Evolutionary conservation across 257 asterid species (phyloP).

Genomic region (Penstemon barbatus): DNA sequence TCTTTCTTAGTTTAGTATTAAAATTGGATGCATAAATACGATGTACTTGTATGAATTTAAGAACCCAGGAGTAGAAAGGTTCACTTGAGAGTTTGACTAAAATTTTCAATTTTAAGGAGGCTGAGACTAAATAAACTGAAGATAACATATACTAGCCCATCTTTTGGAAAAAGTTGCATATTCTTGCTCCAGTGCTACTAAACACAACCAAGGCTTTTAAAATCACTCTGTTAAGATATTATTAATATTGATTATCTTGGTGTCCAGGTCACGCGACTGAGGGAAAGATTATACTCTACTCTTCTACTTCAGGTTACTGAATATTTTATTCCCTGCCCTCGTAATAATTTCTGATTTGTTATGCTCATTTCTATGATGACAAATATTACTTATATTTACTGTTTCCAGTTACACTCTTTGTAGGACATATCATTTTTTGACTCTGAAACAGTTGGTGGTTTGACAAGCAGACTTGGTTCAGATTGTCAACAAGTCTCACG

Average conservation of each 20-base stretch:
- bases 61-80: neutral
- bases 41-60: neutral
- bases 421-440: constrained; percentile 95
- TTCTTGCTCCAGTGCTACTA: neutral
- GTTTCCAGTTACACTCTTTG: constrained; percentile 33
- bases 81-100: neutral
- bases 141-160: constrained; percentile 5
- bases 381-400: constrained; percentile 8
- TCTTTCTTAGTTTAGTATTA: neutral
- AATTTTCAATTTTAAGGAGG: neutral
- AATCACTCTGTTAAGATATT: neutral
- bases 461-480: constrained; percentile 99
- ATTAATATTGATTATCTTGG: constrained; percentile 16
- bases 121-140: neutral
- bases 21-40: neutral
- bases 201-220: neutral
- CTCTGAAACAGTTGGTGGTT: constrained; percentile 91
- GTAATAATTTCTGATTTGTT: constrained; percentile 2
- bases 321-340: constrained; percentile 14
- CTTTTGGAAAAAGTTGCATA: neutral
- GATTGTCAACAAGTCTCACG: constrained; percentile 99
- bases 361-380: constrained; percentile 4
- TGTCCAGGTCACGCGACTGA: constrained; percentile 86
- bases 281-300: constrained; percentile 79
- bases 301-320: constrained; percentile 82